Conservation (phyloP, 495 filamentous ascomycete species). For the Aspergillus saccharolyticus region DNA sequence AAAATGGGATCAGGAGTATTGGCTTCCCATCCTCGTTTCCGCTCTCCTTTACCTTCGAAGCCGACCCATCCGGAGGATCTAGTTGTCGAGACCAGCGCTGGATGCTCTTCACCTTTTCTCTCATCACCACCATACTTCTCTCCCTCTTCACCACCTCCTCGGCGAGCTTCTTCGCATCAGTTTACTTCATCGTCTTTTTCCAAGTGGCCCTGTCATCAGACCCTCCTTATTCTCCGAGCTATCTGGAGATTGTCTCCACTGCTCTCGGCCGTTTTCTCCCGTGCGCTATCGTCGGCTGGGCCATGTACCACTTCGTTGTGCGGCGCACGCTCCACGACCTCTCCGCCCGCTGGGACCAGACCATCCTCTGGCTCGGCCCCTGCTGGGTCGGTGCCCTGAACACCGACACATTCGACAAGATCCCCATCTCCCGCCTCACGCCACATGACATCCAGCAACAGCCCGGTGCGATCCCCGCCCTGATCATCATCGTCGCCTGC, state of each 20-base stretch:
- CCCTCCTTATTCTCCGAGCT: slow-evolving; percentile 48
- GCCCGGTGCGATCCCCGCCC: slow-evolving; percentile 63
- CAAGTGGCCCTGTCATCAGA: slow-evolving; percentile 73
- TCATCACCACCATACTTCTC: slow-evolving; percentile 57
- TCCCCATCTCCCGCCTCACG: slow-evolving; percentile 72
- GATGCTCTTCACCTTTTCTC: slow-evolving; percentile 59
- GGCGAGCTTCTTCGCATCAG: slow-evolving; percentile 57
- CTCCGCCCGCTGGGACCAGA: slow-evolving; percentile 66
- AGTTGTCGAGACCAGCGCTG: slow-evolving; percentile 63
- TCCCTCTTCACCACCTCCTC: slow-evolving; percentile 63
- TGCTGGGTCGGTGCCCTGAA: slow-evolving; percentile 75
- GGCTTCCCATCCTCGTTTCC: slow-evolving; percentile 68
- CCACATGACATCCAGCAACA: slow-evolving; percentile 69
- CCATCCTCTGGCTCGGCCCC: slow-evolving; percentile 66
- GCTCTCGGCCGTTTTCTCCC: slow-evolving; percentile 68
- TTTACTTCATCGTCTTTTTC: slow-evolving; percentile 66
- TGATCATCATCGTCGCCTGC: slow-evolving; percentile 56
- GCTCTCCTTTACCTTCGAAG: slow-evolving; percentile 56
- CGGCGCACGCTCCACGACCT: slow-evolving; percentile 48
- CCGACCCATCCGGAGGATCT: slow-evolving; percentile 14
- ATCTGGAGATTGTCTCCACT: slow-evolving; percentile 55
- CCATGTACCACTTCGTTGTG: slow-evolving; percentile 60
- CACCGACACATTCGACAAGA: slow-evolving; percentile 69
- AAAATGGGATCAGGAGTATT: slow-evolving; percentile 60
- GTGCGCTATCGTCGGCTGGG: slow-evolving; percentile 63